Evolutionary conservation across 2,329 filamentous ascomycete species (phyloP).

Genomic region (Colletotrichum tanaceti): DNA sequence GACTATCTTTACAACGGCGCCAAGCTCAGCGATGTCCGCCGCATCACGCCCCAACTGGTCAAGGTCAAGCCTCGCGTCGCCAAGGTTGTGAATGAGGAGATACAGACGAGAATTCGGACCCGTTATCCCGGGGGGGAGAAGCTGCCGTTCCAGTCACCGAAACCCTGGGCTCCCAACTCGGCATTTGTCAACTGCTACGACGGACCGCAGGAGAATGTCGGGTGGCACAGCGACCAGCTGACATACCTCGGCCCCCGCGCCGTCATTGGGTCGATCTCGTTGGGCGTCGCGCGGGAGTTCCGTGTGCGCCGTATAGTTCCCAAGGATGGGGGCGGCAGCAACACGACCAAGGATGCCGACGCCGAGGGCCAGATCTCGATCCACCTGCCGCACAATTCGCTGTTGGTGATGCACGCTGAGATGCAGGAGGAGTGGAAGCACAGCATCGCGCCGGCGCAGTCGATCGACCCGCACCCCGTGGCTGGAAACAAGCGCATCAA

Average conservation of each 20-base stretch:
- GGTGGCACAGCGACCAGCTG: constrained; percentile 92
- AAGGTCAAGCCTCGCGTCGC: constrained; percentile 77
- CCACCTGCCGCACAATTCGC: constrained; percentile 92
- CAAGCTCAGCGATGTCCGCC: constrained; percentile 78
- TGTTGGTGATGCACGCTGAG: constrained; percentile 95
- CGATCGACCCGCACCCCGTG: constrained; percentile 86
- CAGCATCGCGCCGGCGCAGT: constrained; percentile 77
- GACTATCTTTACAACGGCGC: constrained; percentile 90
- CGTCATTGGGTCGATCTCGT: constrained; percentile 87
- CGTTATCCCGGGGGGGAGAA: constrained; percentile 78
- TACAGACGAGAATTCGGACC: constrained; percentile 75
- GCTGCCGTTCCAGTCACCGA: constrained; percentile 79
- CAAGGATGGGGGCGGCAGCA: constrained; percentile 59
- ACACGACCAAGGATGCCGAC: constrained; percentile 63
- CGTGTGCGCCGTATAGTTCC: constrained; percentile 82
- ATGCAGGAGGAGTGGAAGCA: constrained; percentile 99
- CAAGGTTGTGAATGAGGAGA: constrained; percentile 79
- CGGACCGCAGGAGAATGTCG: constrained; percentile 83
- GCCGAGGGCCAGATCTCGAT: constrained; percentile 89
- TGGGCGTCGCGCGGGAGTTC: constrained; percentile 94
- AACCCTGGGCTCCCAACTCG: constrained; percentile 84
- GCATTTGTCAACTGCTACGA: constrained; percentile 96
- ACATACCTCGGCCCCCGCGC: constrained; percentile 92
- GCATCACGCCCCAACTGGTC: constrained; percentile 79
- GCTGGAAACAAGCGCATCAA: constrained; percentile 87